Conservation (phyloP, 257 asterid genomes). For the Solanum ahanhuiri region DNA sequence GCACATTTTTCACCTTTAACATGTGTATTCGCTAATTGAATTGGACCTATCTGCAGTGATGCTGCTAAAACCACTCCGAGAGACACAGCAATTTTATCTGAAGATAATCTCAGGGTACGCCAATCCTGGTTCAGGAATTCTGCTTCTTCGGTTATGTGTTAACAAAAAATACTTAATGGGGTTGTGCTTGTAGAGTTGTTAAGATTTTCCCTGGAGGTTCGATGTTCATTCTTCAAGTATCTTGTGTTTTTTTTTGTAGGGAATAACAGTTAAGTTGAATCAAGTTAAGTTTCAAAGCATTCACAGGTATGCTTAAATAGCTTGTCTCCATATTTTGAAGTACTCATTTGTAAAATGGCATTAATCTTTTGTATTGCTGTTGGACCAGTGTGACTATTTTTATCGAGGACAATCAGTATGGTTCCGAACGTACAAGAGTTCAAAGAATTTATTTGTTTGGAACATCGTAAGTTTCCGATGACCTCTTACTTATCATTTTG, state of each 20-base stretch:
- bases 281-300: not conserved
- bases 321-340: not conserved
- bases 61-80: not conserved
- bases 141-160: not conserved
- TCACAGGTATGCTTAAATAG: not conserved
- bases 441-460: not conserved
- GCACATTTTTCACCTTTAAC: not conserved
- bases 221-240: not conserved
- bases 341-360: not conserved
- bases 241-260: not conserved
- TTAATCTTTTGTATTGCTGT: not conserved
- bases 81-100: not conserved
- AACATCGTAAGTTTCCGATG: not conserved
- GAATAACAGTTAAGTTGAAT: not conserved
- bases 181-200: not conserved
- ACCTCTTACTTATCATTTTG: not conserved
- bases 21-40: not conserved
- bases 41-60: not conserved
- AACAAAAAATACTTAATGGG: not conserved
- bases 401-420: not conserved
- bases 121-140: not conserved
- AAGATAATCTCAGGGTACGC: not conserved
- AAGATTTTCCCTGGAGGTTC: not conserved
- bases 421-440: not conserved
- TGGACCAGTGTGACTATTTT: not conserved